Evolutionary conservation across 2,329 filamentous ascomycete genomes (phyloP).

Genomic region (Fulvia fulva): DNA sequence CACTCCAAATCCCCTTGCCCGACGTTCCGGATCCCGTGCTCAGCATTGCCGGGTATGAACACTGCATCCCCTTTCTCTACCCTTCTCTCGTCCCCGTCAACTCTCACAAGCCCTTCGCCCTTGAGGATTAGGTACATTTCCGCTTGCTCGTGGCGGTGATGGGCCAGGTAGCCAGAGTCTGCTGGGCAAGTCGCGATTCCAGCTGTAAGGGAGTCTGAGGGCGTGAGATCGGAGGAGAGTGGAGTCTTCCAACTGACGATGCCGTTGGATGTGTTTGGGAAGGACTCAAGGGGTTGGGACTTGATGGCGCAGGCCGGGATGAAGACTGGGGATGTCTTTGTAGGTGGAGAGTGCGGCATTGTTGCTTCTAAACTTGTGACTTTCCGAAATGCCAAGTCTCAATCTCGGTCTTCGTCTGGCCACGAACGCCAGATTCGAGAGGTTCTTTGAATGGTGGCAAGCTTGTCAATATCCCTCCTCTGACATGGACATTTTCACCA

Average conservation of each 20-base stretch:
- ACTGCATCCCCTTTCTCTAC: conserved; percentile 36
- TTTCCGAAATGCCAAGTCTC: no score
- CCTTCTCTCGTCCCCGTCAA: conserved; percentile 35
- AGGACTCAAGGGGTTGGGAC: neutral
- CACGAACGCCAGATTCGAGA: no score
- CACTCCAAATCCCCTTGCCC: conserved; percentile 6
- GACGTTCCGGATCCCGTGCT: conserved; percentile 37
- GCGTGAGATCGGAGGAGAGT: conserved; percentile 34
- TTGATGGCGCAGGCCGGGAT: neutral
- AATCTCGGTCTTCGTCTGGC: no score
- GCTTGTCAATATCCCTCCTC: neutral
- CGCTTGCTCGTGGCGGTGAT: conserved; percentile 40
- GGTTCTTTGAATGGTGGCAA: no score
- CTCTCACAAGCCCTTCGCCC: conserved; percentile 36
- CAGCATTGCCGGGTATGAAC: conserved; percentile 42
- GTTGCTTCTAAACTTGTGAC: no score
- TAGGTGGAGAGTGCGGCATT: neutral
- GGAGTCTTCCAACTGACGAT: conserved; percentile 40
- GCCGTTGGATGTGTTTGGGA: conserved; percentile 10
- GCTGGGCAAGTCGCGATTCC: conserved; percentile 38
- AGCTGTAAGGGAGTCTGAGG: conserved; percentile 35
- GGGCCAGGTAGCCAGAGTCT: conserved; percentile 34
- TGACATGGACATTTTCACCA: neutral
- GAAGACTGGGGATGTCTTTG: neutral
- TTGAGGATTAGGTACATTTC: conserved; percentile 43